Evolutionary conservation across 768 basidiomycete genomes (phyloP).

Genomic region (Leccinum variicolor): DNA sequence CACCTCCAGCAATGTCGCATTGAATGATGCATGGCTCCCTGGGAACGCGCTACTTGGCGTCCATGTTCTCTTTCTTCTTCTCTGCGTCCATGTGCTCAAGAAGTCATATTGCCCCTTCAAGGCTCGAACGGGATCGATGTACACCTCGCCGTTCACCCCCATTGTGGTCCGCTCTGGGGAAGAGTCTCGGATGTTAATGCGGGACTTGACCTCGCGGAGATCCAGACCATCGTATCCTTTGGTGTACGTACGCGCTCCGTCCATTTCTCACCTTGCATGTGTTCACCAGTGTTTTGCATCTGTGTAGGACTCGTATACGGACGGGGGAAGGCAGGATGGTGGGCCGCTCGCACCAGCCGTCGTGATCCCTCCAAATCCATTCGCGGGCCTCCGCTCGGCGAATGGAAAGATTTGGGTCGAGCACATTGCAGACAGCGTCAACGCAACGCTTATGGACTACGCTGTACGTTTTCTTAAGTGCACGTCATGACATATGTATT

Average conservation of each 20-base stretch:
- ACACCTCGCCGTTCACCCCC: slow-evolving; percentile 45
- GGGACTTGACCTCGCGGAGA: slow-evolving; percentile 35
- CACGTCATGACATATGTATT: not conserved
- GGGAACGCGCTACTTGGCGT: not conserved
- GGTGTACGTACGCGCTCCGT: slow-evolving; percentile 33
- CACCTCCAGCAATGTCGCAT: not conserved
- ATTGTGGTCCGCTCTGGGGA: slow-evolving; percentile 41
- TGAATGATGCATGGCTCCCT: not conserved
- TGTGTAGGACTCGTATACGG: slow-evolving; percentile 46
- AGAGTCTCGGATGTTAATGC: slow-evolving; percentile 46
- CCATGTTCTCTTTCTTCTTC: not conserved
- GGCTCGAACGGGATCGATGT: slow-evolving; percentile 19
- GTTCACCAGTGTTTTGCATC: not conserved
- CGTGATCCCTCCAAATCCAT: slow-evolving; percentile 32
- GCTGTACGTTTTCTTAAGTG: slow-evolving; percentile 35
- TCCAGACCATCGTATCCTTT: slow-evolving; percentile 51
- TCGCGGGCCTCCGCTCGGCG: slow-evolving; percentile 48
- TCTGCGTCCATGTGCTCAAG: slow-evolving; percentile 8
- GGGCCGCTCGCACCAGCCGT: slow-evolving; percentile 39
- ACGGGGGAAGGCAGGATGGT: slow-evolving; percentile 48
- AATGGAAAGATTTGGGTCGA: slow-evolving; percentile 54
- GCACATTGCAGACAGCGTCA: slow-evolving; percentile 36
- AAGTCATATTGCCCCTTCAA: slow-evolving; percentile 3
- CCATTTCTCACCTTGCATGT: not conserved
- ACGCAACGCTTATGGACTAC: slow-evolving; percentile 46